A percentile compares a stretch with the other conserved stretches of the same genome.
These are phyloP conservation scores for Pseudomonodictys pantanalensis DNA, from an alignment of 495 filamentous ascomycete species.

Conservation along the genomic window DNA sequence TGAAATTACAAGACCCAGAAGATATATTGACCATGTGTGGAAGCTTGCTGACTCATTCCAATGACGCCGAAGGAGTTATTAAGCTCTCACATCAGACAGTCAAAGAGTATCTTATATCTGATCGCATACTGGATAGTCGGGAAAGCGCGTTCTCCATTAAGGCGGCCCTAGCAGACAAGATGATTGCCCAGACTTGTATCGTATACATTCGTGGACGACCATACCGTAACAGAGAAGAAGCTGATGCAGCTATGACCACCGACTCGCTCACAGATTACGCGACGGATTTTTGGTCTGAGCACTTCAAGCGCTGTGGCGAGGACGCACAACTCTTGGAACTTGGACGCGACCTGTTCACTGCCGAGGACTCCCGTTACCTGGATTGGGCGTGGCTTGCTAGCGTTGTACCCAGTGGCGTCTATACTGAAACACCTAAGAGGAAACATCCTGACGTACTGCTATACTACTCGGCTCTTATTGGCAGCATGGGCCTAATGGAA, in stretches of 20 bases:
- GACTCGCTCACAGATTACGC: not conserved
- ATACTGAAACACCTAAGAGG: not conserved
- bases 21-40: constrained; percentile 13
- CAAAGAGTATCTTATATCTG: constrained; percentile 12
- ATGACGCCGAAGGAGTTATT: not conserved
- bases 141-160: not conserved
- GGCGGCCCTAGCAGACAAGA: not conserved
- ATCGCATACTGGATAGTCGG: not conserved
- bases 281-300: not conserved
- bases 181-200: constrained; percentile 2
- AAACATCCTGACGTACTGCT: not conserved
- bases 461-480: not conserved
- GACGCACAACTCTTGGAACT: not conserved
- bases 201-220: not conserved
- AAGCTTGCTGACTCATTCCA: not conserved
- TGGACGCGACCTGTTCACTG: not conserved
- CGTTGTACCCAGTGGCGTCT: not conserved
- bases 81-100: constrained; percentile 10
- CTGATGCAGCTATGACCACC: not conserved
- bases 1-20: not conserved
- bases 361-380: not conserved
- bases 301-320: not conserved
- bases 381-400: constrained; percentile 2
- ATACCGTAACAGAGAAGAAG: not conserved
- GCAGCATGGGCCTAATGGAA: not conserved